A percentile compares a stretch with the other conserved stretches of the same genome.
Conservation (phyloP, 2,329 filamentous ascomycete species). For the Fusarium pininemorale region DNA sequence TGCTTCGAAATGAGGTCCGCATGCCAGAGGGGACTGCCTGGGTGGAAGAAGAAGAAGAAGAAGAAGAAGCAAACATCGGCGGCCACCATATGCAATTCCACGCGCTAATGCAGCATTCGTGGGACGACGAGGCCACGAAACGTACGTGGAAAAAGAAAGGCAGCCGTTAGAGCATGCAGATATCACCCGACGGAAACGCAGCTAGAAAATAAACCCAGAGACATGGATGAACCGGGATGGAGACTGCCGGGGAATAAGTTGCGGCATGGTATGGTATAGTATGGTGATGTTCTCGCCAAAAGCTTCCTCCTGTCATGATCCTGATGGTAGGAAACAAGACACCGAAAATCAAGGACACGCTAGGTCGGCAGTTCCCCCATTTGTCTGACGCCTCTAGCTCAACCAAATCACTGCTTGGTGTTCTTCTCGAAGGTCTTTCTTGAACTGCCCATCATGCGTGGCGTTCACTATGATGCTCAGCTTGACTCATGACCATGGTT, state of each 20-base stretch:
- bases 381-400: conserved; percentile 6
- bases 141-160: conserved; percentile 39
- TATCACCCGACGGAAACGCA: conserved; percentile 30
- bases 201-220: conserved; percentile 21
- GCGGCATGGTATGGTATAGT: not conserved
- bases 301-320: not conserved
- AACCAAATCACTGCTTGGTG: conserved; percentile 13
- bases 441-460: conserved; percentile 13
- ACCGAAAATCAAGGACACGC: not conserved
- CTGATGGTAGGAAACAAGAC: not conserved
- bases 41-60: conserved; percentile 4
- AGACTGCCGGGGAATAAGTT: not conserved
- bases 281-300: not conserved
- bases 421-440: conserved; percentile 35
- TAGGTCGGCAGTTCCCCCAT: not conserved
- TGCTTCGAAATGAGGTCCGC: not conserved
- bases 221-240: not conserved
- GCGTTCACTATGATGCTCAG: conserved; percentile 6
- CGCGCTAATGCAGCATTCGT: conserved; percentile 29
- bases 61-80: conserved; percentile 29
- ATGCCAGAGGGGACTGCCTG: conserved; percentile 10
- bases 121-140: conserved; percentile 37
- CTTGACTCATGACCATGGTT: conserved; percentile 19
- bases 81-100: conserved; percentile 8
- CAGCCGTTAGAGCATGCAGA: conserved; percentile 13